Evolutionary conservation across 257 asterid species (phyloP).

Genomic region (Solanum tarapatanum): DNA sequence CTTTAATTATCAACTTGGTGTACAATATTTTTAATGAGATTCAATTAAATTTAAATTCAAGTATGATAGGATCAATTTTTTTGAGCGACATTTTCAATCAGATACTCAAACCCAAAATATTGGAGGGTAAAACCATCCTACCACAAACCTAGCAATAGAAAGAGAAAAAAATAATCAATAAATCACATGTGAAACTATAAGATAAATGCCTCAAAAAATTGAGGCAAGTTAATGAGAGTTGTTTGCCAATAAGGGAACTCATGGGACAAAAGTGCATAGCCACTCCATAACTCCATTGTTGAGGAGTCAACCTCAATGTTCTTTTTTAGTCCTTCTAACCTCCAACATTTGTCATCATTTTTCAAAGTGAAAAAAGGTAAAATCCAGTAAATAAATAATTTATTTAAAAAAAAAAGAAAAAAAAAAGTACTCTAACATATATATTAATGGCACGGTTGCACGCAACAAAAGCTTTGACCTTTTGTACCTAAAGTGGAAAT

Average conservation of each 20-base stretch:
- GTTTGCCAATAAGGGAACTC: conserved; percentile 51
- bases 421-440: background rate
- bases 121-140: background rate
- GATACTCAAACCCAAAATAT: fast-evolving
- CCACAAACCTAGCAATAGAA: background rate
- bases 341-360: conserved; percentile 46
- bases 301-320: conserved; percentile 69
- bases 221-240: conserved; percentile 34
- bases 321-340: conserved; percentile 31
- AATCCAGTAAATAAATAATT: background rate
- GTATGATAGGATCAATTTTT: fast-evolving
- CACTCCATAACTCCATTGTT: conserved; percentile 40
- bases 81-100: fast-evolving
- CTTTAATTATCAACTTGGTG: background rate
- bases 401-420: background rate
- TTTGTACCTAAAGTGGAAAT: conserved; percentile 16
- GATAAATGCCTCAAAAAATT: conserved; percentile 20
- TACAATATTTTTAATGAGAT: background rate
- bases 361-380: conserved; percentile 14
- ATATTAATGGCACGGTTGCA: conserved; percentile 43
- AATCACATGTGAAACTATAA: conserved; percentile 24
- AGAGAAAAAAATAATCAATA: background rate
- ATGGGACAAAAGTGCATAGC: conserved; percentile 51
- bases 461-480: conserved; percentile 54
- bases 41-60: background rate